Base-by-base conservation (phyloP, 768 basidiomycete species). In the Amanita rimosa region DNA sequence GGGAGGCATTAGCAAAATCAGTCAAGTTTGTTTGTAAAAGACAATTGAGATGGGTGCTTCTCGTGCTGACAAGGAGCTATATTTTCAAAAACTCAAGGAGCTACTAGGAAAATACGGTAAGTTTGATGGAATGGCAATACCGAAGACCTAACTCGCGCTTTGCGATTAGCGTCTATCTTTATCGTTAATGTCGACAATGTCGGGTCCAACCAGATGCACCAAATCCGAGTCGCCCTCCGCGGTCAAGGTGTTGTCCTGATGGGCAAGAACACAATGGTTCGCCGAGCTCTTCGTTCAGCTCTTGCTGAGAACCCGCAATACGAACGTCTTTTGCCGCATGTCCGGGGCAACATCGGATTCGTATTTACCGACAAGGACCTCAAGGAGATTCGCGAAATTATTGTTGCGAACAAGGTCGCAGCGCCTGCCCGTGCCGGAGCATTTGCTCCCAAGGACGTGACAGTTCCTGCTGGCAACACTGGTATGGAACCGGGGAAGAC, bases 181-280 rank as follows among this genome's bases (percentile, higher is more conserved):
- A 61, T 98, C 56, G 95, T 97, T 74, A 97, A 97, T 69, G 93
- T 99, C 67, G 96, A 98, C 82, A 99, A 98, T 73, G 96, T 99
- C 65, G 90, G 93, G 51, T 97, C 94, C 53, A 96, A 97, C 78
- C 96, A 99, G 73, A 94, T 97, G 86, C 93, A 96, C 63, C 92
- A 95, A 67, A 94, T 95, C 56, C 92, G 88, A 76, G 85, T 83
- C 48, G 75, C 94, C 44, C 91, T 99, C 68, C 91, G 96, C 60
- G 92, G 93, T 62, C 92, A 89, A 67, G 96, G 90, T 74, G 72
- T 93, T 52, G 93, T 99, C 57, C 71, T 99, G 60, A 99, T 99
- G 96, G 96, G 96, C 65, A 99, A 99, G 75, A 99, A 99, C 83
- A 99, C 96, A 65, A 97, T 98, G 95, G 94, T 99, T 61, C 90